phyloP scores from a whole-genome alignment of 2,329 filamentous ascomycete species.

The Penicillium vulpinum region DNA sequence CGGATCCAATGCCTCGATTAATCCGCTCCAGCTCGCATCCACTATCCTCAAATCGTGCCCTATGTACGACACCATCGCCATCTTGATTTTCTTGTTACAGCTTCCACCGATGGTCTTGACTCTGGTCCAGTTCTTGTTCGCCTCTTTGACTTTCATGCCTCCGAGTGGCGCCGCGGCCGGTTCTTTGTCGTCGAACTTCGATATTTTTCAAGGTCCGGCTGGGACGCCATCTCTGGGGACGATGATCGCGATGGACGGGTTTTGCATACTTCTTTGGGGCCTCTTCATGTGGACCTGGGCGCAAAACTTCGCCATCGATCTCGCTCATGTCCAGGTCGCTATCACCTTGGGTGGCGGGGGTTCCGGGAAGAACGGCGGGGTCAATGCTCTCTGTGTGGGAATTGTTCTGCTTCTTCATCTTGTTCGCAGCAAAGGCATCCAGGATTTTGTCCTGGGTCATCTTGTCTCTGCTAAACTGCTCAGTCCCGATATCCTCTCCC shows the following conservation, averaged over 20 bases:
- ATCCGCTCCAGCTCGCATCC: slow-evolving; percentile 73
- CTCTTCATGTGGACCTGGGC: slow-evolving; percentile 83
- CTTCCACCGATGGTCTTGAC: slow-evolving; percentile 85
- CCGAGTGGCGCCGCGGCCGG: slow-evolving; percentile 76
- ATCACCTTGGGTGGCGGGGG: slow-evolving; percentile 82
- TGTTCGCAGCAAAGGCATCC: slow-evolving; percentile 47
- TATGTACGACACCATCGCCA: slow-evolving; percentile 91
- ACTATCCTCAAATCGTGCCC: slow-evolving; percentile 89
- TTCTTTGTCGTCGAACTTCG: slow-evolving; percentile 74
- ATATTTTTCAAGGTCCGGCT: slow-evolving; percentile 85
- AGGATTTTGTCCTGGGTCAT: slow-evolving; percentile 52
- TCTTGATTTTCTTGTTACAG: slow-evolving; percentile 92
- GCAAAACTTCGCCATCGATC: slow-evolving; percentile 83
- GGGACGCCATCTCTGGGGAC: slow-evolving; percentile 84
- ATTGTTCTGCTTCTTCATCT: slow-evolving; percentile 49
- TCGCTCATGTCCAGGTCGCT: slow-evolving; percentile 90
- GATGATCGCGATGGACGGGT: slow-evolving; percentile 77
- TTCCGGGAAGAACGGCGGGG: slow-evolving; percentile 49
- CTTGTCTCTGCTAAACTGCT: slow-evolving; percentile 48
- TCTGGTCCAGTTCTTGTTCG: slow-evolving; percentile 87
- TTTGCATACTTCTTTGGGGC: slow-evolving; percentile 77
- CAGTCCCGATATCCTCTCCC: slow-evolving; percentile 43
- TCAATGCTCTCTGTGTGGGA: slow-evolving; percentile 48
- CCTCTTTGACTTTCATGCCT: slow-evolving; percentile 87
- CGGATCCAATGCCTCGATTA: slow-evolving; percentile 54